Conservation (phyloP, 352 stramenopile species). For the Phytophthora cryptogea region DNA sequence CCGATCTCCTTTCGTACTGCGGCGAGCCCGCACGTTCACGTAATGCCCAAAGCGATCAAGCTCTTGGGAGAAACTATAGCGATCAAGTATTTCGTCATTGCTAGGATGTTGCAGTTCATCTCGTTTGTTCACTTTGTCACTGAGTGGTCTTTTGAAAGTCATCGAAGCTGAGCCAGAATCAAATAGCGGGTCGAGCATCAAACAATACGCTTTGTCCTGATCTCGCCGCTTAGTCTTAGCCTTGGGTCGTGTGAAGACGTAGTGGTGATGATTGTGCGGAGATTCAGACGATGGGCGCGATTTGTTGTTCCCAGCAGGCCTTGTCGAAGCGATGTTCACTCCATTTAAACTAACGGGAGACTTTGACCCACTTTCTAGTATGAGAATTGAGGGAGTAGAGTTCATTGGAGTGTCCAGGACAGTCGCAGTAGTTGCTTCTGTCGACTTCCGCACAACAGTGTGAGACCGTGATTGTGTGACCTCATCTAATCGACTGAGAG, state of each 20-base stretch:
- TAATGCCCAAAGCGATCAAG: slow-evolving; percentile 49
- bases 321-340: slow-evolving; percentile 42
- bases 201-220: slow-evolving; percentile 28
- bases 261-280: slow-evolving; percentile 26
- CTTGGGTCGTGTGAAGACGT: slow-evolving; percentile 59
- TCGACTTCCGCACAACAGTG: neutral
- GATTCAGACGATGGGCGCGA: slow-evolving; percentile 6
- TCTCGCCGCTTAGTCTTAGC: slow-evolving; percentile 24
- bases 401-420: neutral
- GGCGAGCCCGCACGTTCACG: slow-evolving; percentile 49
- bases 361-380: slow-evolving; percentile 19
- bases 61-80: slow-evolving; percentile 47
- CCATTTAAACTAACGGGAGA: slow-evolving; percentile 30
- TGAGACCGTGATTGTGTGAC: neutral
- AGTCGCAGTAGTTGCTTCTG: neutral
- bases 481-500: slow-evolving; percentile 8
- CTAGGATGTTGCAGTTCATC: slow-evolving; percentile 10
- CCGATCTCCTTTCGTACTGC: slow-evolving; percentile 37
- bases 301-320: slow-evolving; percentile 33
- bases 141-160: slow-evolving; percentile 10
- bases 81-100: slow-evolving; percentile 3
- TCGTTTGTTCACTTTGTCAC: neutral
- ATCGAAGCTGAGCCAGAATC: slow-evolving; percentile 26
- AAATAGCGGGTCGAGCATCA: slow-evolving; percentile 80
- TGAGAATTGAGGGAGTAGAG: slow-evolving; percentile 12